Percentiles rank a stretch among this genome's conserved stretches.
phyloP scores from a whole-genome alignment of 495 filamentous ascomycete genomes.

The Podospora sp. region DNA sequence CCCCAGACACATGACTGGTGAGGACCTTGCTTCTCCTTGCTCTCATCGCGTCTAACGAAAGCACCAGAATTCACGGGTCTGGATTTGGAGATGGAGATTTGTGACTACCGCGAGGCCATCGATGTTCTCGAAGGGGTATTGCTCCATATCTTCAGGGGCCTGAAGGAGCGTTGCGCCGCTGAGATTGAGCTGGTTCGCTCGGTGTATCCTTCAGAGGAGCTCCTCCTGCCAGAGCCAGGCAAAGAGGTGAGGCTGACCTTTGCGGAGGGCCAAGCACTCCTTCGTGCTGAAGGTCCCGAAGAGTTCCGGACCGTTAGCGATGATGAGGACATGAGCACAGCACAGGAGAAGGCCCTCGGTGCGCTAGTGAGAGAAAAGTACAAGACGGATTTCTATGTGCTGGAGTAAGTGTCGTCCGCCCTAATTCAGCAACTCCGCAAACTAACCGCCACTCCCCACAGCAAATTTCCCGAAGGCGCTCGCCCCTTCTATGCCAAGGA shows the following conservation, averaged over 20 bases:
- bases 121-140: slow-evolving; percentile 80
- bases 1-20: slow-evolving; percentile 88
- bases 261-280: slow-evolving; percentile 78
- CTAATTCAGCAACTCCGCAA: background rate
- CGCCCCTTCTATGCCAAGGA: slow-evolving; percentile 91
- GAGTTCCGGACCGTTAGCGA: slow-evolving; percentile 66
- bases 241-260: slow-evolving; percentile 83
- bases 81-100: slow-evolving; percentile 94
- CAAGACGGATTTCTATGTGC: slow-evolving; percentile 85
- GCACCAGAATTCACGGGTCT: slow-evolving; percentile 74
- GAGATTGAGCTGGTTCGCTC: slow-evolving; percentile 70
- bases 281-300: slow-evolving; percentile 78
- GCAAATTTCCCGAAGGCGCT: slow-evolving; percentile 84
- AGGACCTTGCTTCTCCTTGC: background rate
- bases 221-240: slow-evolving; percentile 60
- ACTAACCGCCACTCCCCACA: slow-evolving; percentile 35
- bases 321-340: slow-evolving; percentile 78
- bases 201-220: slow-evolving; percentile 60
- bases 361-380: slow-evolving; percentile 81
- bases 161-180: slow-evolving; percentile 67
- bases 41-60: background rate
- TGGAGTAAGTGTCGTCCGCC: background rate
- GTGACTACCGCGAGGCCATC: slow-evolving; percentile 86
- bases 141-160: slow-evolving; percentile 81
- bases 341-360: slow-evolving; percentile 89